Percentiles rank a stretch among this genome's conserved stretches.
phyloP scores from a whole-genome alignment of 495 filamentous ascomycete genomes.

The Cudoniella acicularis region DNA sequence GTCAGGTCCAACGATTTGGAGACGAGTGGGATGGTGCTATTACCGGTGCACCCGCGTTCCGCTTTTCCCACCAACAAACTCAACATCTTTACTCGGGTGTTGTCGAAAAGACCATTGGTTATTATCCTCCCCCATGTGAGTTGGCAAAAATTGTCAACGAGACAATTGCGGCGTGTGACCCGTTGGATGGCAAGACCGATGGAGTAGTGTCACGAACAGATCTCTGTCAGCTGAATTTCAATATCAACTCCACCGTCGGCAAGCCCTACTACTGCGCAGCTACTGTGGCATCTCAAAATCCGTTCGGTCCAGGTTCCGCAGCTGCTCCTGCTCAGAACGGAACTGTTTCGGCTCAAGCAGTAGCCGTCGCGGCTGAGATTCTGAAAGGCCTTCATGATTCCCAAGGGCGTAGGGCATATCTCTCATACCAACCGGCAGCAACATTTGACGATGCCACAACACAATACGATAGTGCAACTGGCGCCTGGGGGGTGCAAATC shows the following conservation, averaged over 20 bases:
- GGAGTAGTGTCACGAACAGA: constrained; percentile 50
- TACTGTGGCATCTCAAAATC: constrained; percentile 12
- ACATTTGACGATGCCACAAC: constrained; percentile 40
- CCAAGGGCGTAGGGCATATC: constrained; percentile 39
- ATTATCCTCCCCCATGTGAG: constrained; percentile 41
- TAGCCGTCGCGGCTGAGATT: constrained; percentile 37
- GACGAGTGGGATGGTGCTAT: constrained; percentile 48
- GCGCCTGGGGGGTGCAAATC: constrained; percentile 34
- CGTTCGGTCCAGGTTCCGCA: constrained; percentile 5
- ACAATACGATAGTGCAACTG: constrained; percentile 37
- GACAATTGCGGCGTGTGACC: constrained; percentile 49
- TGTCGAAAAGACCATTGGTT: constrained; percentile 43
- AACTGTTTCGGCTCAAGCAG: constrained; percentile 37
- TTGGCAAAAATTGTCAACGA: constrained; percentile 37
- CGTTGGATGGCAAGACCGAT: constrained; percentile 48
- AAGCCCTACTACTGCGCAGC: constrained; percentile 48
- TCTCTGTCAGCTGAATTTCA: constrained; percentile 47
- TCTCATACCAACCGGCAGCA: constrained; percentile 41
- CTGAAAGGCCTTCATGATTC: constrained; percentile 42
- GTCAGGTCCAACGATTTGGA: constrained; percentile 48
- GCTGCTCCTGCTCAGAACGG: constrained; percentile 40
- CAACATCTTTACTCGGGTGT: constrained; percentile 41
- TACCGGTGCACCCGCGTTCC: constrained; percentile 49
- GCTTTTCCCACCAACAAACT: constrained; percentile 47
- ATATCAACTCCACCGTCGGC: constrained; percentile 43